Percentiles rank a stretch among this genome's conserved stretches.
These are phyloP conservation scores for Rhynchospora pubera DNA, from an alignment of 176 grass and related monocot species.

Conservation along the genomic window DNA sequence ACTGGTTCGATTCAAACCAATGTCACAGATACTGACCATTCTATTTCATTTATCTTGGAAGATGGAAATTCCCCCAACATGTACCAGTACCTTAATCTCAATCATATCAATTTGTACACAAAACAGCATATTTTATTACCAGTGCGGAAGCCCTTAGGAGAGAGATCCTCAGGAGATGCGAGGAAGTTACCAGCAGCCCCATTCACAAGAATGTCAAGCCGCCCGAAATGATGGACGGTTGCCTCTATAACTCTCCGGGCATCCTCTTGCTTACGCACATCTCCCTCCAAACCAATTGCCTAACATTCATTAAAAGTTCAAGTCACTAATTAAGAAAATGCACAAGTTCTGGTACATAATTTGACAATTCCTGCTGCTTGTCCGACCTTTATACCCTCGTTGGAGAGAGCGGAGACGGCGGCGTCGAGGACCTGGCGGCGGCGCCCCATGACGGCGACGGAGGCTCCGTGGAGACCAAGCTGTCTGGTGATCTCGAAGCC, in stretches of 20 bases:
- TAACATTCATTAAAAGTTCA: constrained; percentile 9
- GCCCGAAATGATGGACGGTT: constrained; percentile 58
- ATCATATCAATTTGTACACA: not conserved
- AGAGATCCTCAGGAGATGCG: constrained; percentile 82
- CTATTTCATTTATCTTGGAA: too few species aligned
- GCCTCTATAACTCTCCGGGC: constrained; percentile 53
- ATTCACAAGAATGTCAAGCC: constrained; percentile 84
- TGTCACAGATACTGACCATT: too few species aligned
- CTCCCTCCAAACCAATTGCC: constrained; percentile 85
- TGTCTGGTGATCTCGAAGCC: constrained; percentile 76
- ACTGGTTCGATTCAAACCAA: too few species aligned
- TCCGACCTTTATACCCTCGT: constrained; percentile 53
- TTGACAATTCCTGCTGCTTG: not conserved
- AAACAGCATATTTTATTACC: constrained; percentile 27
- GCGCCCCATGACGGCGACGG: constrained; percentile 79
- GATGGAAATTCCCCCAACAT: not conserved
- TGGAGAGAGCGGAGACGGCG: constrained; percentile 54
- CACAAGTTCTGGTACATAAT: not conserved
- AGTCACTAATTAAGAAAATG: not conserved
- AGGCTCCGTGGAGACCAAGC: constrained; percentile 68
- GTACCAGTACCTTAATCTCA: not conserved
- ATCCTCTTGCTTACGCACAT: constrained; percentile 82
- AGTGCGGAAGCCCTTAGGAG: constrained; percentile 80
- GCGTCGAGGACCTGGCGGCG: constrained; percentile 71
- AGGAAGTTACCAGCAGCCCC: constrained; percentile 95